These are phyloP conservation scores for Neofusicoccum umdonicola DNA, from an alignment of 2,329 filamentous ascomycete species.

Conservation along the genomic window DNA sequence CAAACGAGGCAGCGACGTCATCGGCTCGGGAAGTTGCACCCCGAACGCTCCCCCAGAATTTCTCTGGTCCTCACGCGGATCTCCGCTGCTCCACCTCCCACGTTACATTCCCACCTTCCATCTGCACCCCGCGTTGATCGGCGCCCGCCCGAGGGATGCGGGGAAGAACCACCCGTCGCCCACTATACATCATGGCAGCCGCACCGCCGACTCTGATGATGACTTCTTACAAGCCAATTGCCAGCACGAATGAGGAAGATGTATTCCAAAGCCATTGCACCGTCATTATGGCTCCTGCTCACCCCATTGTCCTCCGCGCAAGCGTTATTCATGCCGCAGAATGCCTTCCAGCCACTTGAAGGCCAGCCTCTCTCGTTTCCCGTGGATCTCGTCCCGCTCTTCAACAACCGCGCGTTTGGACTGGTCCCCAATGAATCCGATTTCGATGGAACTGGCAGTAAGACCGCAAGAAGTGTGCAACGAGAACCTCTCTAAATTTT, in stretches of 20 bases:
- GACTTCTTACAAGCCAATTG: neutral
- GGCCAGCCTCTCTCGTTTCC: constrained; percentile 18
- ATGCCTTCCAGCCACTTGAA: constrained; percentile 19
- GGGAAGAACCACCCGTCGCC: neutral
- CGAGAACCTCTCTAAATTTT: neutral
- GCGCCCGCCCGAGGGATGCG: neutral
- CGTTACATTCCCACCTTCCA: constrained; percentile 1
- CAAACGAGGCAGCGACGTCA: neutral
- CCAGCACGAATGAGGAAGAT: neutral
- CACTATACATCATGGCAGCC: neutral
- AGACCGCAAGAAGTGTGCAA: neutral
- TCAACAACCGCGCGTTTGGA: constrained; percentile 20
- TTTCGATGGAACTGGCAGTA: constrained; percentile 17
- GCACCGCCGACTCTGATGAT: neutral
- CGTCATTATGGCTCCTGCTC: neutral
- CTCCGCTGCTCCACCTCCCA: neutral
- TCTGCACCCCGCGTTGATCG: neutral
- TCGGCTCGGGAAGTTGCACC: neutral
- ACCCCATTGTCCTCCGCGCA: constrained; percentile 1
- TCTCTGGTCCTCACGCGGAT: neutral
- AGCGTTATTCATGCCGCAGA: constrained; percentile 22
- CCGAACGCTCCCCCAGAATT: neutral
- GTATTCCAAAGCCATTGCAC: neutral
- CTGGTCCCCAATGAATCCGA: constrained; percentile 17
- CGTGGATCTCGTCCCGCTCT: constrained; percentile 11